Evolutionary conservation across 345 rosid species (phyloP).

Genomic region (Lagerstroemia speciosa): DNA sequence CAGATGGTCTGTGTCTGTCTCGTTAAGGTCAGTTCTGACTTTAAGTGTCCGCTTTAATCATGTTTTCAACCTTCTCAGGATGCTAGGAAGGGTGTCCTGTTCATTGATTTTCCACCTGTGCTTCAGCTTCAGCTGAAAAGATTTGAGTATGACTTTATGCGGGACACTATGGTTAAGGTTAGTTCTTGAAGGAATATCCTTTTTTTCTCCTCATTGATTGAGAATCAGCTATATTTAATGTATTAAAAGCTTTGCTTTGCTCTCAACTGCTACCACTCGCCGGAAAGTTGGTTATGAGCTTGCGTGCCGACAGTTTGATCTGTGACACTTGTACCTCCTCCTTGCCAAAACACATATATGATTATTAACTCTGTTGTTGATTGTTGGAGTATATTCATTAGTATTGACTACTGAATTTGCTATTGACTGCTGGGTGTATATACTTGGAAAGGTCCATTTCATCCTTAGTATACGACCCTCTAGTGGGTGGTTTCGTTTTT

Average conservation of each 20-base stretch:
- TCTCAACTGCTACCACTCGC: too few species aligned
- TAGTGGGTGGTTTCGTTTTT: neutral
- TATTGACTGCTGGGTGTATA: neutral
- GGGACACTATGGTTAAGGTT: conserved; percentile 60
- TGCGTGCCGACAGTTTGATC: too few species aligned
- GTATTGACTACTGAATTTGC: neutral
- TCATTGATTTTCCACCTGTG: conserved; percentile 55
- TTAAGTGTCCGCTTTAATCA: neutral
- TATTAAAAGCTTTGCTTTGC: too few species aligned
- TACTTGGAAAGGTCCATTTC: neutral
- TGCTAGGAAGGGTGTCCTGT: conserved; percentile 52
- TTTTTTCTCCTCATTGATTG: neutral
- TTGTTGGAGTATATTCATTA: neutral
- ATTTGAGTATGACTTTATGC: conserved; percentile 56
- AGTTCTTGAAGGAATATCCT: conserved; percentile 8
- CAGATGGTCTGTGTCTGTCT: neutral
- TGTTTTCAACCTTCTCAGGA: conserved; percentile 25
- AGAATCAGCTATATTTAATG: too few species aligned
- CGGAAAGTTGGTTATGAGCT: too few species aligned
- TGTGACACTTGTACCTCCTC: too few species aligned
- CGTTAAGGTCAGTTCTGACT: neutral
- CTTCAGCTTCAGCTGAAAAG: conserved; percentile 57
- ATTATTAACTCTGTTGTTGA: neutral
- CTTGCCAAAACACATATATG: too few species aligned
- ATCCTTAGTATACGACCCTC: neutral